phyloP scores from a whole-genome alignment of 805 yeast species.

The Hanseniaspora pseudoguilliermondii region DNA sequence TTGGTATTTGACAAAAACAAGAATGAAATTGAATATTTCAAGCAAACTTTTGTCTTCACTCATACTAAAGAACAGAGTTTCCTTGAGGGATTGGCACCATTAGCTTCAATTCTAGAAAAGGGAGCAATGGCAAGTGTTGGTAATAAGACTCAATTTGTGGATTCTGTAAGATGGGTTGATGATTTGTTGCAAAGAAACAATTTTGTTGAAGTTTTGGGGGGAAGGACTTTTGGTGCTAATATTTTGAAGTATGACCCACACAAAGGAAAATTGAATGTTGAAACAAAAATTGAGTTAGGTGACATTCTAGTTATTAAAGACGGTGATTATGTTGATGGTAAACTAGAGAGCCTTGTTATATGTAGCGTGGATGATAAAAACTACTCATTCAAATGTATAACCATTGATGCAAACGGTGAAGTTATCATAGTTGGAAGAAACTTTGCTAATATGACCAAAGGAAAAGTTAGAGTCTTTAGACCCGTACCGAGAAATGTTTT shows the following conservation, averaged over 20 bases:
- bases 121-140: slow-evolving; percentile 1
- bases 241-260: slow-evolving; percentile 44
- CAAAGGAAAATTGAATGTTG: slow-evolving; percentile 29
- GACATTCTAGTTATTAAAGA: slow-evolving; percentile 67
- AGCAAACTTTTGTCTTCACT: background rate
- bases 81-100: slow-evolving; percentile 10
- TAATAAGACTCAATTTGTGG: background rate
- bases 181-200: background rate
- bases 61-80: background rate
- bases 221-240: slow-evolving; percentile 52
- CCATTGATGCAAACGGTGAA: slow-evolving; percentile 36
- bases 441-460: slow-evolving; percentile 60
- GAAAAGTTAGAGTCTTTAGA: slow-evolving; percentile 69
- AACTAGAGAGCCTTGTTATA: slow-evolving; percentile 44
- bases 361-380: slow-evolving; percentile 63
- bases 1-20: slow-evolving; percentile 36
- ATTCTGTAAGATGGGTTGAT: slow-evolving; percentile 1
- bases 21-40: background rate
- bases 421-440: slow-evolving; percentile 51
- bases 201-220: slow-evolving; percentile 43
- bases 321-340: slow-evolving; percentile 57
- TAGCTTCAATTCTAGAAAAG: background rate
- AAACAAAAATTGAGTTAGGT: slow-evolving; percentile 65
- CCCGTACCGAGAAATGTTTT: slow-evolving; percentile 59
- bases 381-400: slow-evolving; percentile 56